A percentile compares a stretch with the other conserved stretches of the same genome.
Conservation (phyloP, 345 rosid genomes). For the Euphorbia peplus region DNA sequence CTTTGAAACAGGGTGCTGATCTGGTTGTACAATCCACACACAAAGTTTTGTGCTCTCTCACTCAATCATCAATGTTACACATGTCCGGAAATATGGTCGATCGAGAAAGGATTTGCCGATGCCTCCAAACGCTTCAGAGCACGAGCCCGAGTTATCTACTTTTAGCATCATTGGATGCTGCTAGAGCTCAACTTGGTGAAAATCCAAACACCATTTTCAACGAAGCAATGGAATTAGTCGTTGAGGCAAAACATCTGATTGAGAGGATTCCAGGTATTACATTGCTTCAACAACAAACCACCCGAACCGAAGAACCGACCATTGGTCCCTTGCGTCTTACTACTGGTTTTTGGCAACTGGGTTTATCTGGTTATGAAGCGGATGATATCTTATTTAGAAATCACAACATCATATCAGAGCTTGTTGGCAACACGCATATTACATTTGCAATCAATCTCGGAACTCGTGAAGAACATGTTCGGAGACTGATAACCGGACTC, state of each 20-base stretch:
- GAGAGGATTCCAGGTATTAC: conserved; percentile 36
- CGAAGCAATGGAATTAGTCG: conserved; percentile 37
- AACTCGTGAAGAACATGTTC: conserved; percentile 39
- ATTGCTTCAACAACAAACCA: conserved; percentile 26
- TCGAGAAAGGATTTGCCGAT: conserved; percentile 41
- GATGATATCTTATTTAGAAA: conserved; percentile 33
- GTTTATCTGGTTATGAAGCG: conserved; percentile 24
- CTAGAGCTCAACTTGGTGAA: conserved; percentile 55
- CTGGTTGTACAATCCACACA: conserved; percentile 31
- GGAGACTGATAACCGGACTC: conserved; percentile 43
- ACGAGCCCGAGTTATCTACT: conserved; percentile 53
- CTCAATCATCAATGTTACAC: conserved; percentile 68
- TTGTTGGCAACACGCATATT: conserved; percentile 38
- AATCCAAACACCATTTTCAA: conserved; percentile 36
- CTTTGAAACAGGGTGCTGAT: conserved; percentile 27
- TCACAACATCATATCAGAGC: conserved; percentile 41
- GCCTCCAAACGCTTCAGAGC: conserved; percentile 56
- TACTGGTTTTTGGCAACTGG: conserved; percentile 27
- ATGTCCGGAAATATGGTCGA: conserved; percentile 44
- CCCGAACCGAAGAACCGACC: conserved; percentile 25
- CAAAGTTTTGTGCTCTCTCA: conserved; percentile 40
- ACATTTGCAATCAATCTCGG: conserved; percentile 55
- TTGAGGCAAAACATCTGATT: conserved; percentile 26
- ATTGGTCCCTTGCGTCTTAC: conserved; percentile 56
- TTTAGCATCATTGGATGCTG: conserved; percentile 62